Percentiles rank a stretch among this genome's conserved stretches.
Conservation (phyloP, 306 rosid species). For the Prunus mongolica region DNA sequence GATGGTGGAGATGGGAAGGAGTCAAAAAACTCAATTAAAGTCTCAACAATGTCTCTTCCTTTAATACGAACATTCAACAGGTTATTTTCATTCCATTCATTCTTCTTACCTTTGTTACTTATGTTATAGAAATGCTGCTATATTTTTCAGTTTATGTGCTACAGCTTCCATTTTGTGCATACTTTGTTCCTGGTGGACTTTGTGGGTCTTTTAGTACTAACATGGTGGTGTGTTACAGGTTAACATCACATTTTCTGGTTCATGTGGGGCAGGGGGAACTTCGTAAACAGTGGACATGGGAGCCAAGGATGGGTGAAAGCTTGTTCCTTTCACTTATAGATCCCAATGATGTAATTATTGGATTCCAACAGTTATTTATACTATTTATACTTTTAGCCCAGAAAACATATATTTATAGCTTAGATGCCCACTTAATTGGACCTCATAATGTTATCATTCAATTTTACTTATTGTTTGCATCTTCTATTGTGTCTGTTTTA, state of each 20-base stretch:
- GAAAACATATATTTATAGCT: background rate
- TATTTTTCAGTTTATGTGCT: background rate
- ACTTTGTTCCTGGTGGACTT: conserved; percentile 7
- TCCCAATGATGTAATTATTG: conserved; percentile 61
- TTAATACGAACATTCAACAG: conserved; percentile 67
- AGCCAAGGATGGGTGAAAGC: conserved; percentile 89
- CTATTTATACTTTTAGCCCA: background rate
- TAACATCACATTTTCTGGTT: conserved; percentile 73
- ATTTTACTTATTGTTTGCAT: background rate
- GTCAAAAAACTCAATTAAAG: conserved; percentile 68
- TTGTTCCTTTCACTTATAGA: conserved; percentile 85
- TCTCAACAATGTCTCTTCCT: conserved; percentile 65
- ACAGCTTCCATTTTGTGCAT: background rate
- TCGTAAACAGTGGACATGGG: conserved; percentile 86
- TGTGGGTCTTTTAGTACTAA: conserved; percentile 26
- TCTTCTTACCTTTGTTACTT: conserved; percentile 6
- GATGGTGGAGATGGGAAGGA: conserved; percentile 83
- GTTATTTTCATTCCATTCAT: conserved; percentile 41
- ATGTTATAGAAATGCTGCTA: conserved; percentile 11
- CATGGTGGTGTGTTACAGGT: conserved; percentile 59
- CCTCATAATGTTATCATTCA: background rate
- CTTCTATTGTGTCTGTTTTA: background rate
- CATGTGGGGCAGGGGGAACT: conserved; percentile 70
- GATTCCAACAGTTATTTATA: background rate
- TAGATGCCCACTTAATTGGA: background rate